Evolutionary conservation across 2,329 filamentous ascomycete genomes (phyloP).

Genomic region (Pezicula rhizophila): DNA sequence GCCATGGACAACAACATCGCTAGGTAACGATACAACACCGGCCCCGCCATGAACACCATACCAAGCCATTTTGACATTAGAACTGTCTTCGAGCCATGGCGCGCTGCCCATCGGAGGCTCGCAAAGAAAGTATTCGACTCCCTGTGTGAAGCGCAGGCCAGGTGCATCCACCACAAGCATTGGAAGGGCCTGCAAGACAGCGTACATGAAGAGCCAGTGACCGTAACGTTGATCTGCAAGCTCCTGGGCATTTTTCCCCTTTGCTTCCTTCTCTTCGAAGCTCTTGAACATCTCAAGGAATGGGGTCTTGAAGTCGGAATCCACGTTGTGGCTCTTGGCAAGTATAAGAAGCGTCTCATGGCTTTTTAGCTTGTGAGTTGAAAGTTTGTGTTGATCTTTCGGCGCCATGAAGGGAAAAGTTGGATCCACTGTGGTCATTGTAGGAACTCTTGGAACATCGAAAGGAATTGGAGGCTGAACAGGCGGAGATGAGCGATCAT

Average conservation of each 20-base stretch:
- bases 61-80: conserved; percentile 61
- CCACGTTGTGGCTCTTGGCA: conserved; percentile 75
- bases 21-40: conserved; percentile 55
- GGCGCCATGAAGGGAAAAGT: conserved; percentile 58
- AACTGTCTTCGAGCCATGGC: conserved; percentile 66
- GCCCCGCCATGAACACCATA: conserved; percentile 65
- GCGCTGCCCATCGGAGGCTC: conserved; percentile 65
- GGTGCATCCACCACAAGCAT: conserved; percentile 74
- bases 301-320: conserved; percentile 53
- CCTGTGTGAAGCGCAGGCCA: conserved; percentile 60
- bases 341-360: conserved; percentile 73
- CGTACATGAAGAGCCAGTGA: conserved; percentile 78
- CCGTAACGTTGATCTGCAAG: conserved; percentile 66
- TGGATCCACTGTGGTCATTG: conserved; percentile 57
- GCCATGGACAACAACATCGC: conserved; percentile 55
- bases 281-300: conserved; percentile 66
- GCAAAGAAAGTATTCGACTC: conserved; percentile 78
- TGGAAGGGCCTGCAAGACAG: conserved; percentile 69
- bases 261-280: conserved; percentile 64
- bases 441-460: conserved; percentile 74
- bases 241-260: conserved; percentile 58
- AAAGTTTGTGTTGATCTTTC: conserved; percentile 70
- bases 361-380: conserved; percentile 66
- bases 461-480: conserved; percentile 89
- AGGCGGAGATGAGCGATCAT: conserved; percentile 81